Evolutionary conservation across 371 early-diverging fungal genomes (phyloP), one percentile per base, ranked within the genome.

Genomic region (Lichtheimia hyalospora): DNA sequence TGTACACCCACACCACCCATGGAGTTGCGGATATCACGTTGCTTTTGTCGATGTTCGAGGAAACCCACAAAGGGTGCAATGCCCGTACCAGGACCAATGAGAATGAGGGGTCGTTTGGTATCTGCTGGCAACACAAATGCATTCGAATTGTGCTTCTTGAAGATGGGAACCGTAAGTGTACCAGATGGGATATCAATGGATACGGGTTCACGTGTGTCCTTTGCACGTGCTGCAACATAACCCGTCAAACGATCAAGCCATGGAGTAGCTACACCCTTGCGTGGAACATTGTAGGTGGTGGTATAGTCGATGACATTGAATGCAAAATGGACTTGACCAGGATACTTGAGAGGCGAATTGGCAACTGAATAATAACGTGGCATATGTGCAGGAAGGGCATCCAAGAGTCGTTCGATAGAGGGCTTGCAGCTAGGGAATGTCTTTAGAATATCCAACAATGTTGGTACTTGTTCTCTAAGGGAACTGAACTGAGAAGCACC

Each of bases 21-120:
- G 2, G 60, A 52, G 25, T 60, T 41, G 21, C 78, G 72, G 20
- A 82, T 73, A 25, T 61, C 49, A 20, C 73, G 72, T 50, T 83
- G 82, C 8, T 62, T 57, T 27, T 75, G 79, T 24, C 83, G 74
- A 57, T 92, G 90, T 55, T 88, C 73, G 27, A 93, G 67, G 66
- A 96, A 96, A 1, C 92, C 90, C 39, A 93, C 72, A 52, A 95
- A 92, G 12, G 96, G 96, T 5, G 96, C 91, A 51, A 96, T 81
- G 25, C 96, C 96, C 5, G 96, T 95, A 54, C 96, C 96, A 3
- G 93, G 89, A 1, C 93, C 89, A 23, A 96, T 82, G 72, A 96
- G 68, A 2, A 96, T 57, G 20, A 93, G 68, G 0, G 91, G 91
- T 15, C 71, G 76, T 3, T 67, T 57, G 15, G 73, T 66, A 24